These are phyloP conservation scores for Imleria badia DNA, from an alignment of 768 basidiomycete genomes.

Conservation along the genomic window DNA sequence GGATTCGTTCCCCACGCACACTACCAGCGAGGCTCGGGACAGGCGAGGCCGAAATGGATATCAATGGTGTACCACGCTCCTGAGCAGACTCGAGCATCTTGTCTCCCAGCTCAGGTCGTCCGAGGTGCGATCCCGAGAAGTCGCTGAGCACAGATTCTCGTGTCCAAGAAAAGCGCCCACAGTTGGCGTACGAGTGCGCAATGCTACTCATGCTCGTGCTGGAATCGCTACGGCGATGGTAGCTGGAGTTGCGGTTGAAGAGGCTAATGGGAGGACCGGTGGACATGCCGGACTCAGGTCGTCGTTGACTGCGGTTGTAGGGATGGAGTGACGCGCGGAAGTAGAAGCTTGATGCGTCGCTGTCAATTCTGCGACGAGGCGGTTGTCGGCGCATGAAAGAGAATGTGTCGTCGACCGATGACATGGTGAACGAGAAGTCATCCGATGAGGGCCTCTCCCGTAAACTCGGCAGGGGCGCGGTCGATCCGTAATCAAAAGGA, in stretches of 20 bases:
- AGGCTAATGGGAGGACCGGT: constrained; percentile 67
- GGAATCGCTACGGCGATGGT: constrained; percentile 58
- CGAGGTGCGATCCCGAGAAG: constrained; percentile 54
- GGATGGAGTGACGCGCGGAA: constrained; percentile 43
- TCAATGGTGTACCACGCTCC: constrained; percentile 54
- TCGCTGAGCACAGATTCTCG: constrained; percentile 69
- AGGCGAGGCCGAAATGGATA: constrained; percentile 68
- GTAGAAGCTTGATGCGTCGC: constrained; percentile 78
- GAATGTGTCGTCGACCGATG: constrained; percentile 70
- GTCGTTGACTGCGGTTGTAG: constrained; percentile 50
- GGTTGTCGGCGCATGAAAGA: constrained; percentile 48
- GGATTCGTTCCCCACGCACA: constrained; percentile 9
- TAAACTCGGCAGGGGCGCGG: constrained; percentile 41
- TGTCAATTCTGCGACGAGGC: constrained; percentile 59
- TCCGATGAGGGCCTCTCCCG: constrained; percentile 58
- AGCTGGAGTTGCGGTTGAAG: constrained; percentile 64
- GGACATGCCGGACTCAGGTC: constrained; percentile 63
- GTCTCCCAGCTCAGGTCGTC: constrained; percentile 75
- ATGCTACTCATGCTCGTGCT: constrained; percentile 56
- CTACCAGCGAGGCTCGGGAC: constrained; percentile 39
- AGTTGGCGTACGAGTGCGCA: constrained; percentile 54
- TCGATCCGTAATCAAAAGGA: constrained; percentile 67
- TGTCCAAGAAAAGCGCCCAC: constrained; percentile 59
- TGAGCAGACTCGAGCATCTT: constrained; percentile 77
- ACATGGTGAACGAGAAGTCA: constrained; percentile 56